Conservation (phyloP, 495 filamentous ascomycete species). For the Aspergillus olivimuriae region DNA sequence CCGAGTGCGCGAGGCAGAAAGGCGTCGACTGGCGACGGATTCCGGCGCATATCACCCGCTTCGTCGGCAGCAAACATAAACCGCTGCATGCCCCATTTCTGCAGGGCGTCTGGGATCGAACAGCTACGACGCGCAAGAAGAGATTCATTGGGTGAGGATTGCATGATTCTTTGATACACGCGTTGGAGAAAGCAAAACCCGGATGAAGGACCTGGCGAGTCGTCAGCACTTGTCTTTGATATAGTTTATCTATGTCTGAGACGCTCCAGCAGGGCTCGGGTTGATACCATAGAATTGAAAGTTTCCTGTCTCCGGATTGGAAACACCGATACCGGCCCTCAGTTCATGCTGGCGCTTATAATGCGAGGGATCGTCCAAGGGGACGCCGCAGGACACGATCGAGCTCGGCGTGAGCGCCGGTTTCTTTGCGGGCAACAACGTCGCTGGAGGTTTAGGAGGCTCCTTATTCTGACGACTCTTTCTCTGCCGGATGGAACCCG, state of each 20-base stretch:
- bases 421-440: slow-evolving; percentile 1
- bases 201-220: slow-evolving; percentile 7
- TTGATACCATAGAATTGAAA: slow-evolving; percentile 10
- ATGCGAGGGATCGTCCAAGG: slow-evolving; percentile 3
- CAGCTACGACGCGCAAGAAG: slow-evolving; percentile 4
- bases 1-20: slow-evolving; percentile 5
- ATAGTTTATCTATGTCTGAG: background rate
- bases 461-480: slow-evolving; percentile 2
- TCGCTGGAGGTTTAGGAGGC: background rate
- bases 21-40: slow-evolving; percentile 1
- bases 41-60: background rate
- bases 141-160: background rate
- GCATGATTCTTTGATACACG: slow-evolving; percentile 8
- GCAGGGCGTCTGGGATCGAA: slow-evolving; percentile 5
- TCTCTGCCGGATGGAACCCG: slow-evolving; percentile 2
- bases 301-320: slow-evolving; percentile 6
- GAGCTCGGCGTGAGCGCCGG: background rate
- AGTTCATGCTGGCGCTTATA: slow-evolving; percentile 10
- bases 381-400: slow-evolving; percentile 1
- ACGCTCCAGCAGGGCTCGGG: background rate
- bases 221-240: background rate
- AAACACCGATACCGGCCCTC: slow-evolving; percentile 8
- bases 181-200: slow-evolving; percentile 7
- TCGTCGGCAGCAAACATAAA: slow-evolving; percentile 8
- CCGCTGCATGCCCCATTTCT: slow-evolving; percentile 7